A percentile compares a stretch with the other conserved stretches of the same genome.
phyloP scores from a whole-genome alignment of 768 basidiomycete genomes.

The Macrolepiota fuliginosa region DNA sequence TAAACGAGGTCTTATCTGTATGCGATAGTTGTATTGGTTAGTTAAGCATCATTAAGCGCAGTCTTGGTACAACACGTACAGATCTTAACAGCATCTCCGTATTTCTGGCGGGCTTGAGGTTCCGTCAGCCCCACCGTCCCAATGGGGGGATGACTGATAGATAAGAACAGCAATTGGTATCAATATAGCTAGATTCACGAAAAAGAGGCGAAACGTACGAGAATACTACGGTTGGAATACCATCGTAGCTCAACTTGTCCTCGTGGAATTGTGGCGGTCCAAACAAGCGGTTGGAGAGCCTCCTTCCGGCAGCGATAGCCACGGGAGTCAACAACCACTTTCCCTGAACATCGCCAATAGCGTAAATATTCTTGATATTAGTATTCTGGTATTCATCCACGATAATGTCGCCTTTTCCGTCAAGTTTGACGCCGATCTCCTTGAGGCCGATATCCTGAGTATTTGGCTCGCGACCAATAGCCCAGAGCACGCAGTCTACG shows the following conservation, averaged over 20 bases:
- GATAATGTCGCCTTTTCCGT: constrained; percentile 78
- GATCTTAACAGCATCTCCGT: constrained; percentile 86
- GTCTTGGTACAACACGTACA: constrained; percentile 50
- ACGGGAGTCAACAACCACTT: constrained; percentile 95
- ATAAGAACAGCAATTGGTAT: constrained; percentile 5
- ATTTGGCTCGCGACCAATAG: constrained; percentile 84
- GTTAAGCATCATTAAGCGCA: neutral
- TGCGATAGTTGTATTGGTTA: neutral
- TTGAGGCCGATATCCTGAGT: constrained; percentile 80
- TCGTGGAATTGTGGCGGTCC: constrained; percentile 83
- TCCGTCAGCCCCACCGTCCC: constrained; percentile 96
- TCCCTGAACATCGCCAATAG: constrained; percentile 92
- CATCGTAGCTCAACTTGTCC: constrained; percentile 83
- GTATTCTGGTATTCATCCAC: constrained; percentile 94
- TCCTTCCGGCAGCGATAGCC: constrained; percentile 92
- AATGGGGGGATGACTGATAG: constrained; percentile 82
- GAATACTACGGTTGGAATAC: constrained; percentile 96
- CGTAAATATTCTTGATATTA: constrained; percentile 62
- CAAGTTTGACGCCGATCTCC: constrained; percentile 69
- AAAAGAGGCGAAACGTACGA: constrained; percentile 56
- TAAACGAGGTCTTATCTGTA: constrained; percentile 77
- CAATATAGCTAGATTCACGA: neutral
- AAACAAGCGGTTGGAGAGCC: constrained; percentile 87
- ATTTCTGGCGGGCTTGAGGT: constrained; percentile 82
- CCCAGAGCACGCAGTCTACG: constrained; percentile 90